These are phyloP conservation scores for Chaetomidium leptoderma DNA, from an alignment of 495 filamentous ascomycete species.

Conservation along the genomic window DNA sequence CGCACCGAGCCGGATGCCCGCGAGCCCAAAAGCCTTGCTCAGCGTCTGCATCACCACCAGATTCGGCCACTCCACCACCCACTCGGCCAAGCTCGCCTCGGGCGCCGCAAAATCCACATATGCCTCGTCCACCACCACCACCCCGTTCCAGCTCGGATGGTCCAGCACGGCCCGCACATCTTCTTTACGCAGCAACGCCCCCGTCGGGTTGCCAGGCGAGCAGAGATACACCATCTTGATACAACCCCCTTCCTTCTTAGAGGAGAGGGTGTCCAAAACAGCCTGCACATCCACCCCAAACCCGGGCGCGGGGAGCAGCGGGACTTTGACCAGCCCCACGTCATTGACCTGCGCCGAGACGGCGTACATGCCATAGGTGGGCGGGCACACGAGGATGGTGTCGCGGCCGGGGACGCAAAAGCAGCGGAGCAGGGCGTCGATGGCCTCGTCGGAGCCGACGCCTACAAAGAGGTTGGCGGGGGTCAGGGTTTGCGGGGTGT, in stretches of 20 bases:
- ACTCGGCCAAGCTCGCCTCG: constrained; percentile 79
- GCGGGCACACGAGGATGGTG: constrained; percentile 88
- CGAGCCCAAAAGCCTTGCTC: constrained; percentile 92
- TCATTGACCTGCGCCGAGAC: constrained; percentile 95
- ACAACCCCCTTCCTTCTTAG: constrained; percentile 39
- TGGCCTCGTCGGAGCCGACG: constrained; percentile 93
- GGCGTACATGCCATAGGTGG: constrained; percentile 97
- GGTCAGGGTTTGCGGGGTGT: constrained; percentile 67
- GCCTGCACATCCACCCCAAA: constrained; percentile 69
- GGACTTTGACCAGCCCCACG: constrained; percentile 76
- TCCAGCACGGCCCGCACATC: constrained; percentile 70
- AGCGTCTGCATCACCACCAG: constrained; percentile 97
- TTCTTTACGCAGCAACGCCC: constrained; percentile 66
- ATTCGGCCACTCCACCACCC: constrained; percentile 91
- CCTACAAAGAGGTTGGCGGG: constrained; percentile 88
- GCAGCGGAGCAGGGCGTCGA: constrained; percentile 85
- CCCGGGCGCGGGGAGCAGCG: constrained; percentile 53
- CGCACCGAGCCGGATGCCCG: constrained; percentile 76
- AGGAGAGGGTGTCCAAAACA: constrained; percentile 60
- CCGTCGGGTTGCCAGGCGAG: constrained; percentile 93
- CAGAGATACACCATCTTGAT: constrained; percentile 92
- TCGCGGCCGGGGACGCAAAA: constrained; percentile 87
- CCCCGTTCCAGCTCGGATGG: constrained; percentile 91
- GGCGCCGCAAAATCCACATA: constrained; percentile 92
- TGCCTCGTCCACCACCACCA: constrained; percentile 91